Evolutionary conservation across 371 early-diverging fungal genomes (phyloP), one percentile per base, ranked within the genome.

Genomic region (Mortierella sp.): DNA sequence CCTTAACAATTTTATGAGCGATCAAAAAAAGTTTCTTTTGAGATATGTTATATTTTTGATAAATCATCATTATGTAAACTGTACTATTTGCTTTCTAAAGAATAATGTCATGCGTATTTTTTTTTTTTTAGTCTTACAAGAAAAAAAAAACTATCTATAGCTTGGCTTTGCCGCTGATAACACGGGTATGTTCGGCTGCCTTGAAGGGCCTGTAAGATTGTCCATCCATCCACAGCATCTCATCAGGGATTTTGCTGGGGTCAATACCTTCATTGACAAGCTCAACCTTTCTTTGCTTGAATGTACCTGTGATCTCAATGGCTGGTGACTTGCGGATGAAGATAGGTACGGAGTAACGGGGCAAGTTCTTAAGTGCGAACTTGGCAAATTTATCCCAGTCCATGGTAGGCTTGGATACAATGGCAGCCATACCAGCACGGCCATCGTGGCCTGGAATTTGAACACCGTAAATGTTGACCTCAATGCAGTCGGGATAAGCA

Each of bases 391-490:
- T 60, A 15, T 78, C 76, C 68, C 74, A 82, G 29, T 84, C 57
- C 73, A 82, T 78, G 13, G 56, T 68, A 1, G 64, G 74, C 66
- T 85, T 84, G 32, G 81, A 67, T n/a, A 86, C 84, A 64, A 94
- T 69, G 13, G 91, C 91, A 2, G 91, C 94, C 94, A 94, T 94
- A 37, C 93, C 93, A 13, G 92, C 93, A 49, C 90, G 83, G 28
- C 93, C 93, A 66, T 91, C 92, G 45, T 89, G 86, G 28, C 85
- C 68, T 0, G 89, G 89, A 10, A 90, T 83, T 28, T 83, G 68
- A 8, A 86, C 81, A 22, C 92, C 93, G 65, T 91, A 93, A 2
- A 92, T 88, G 72, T 91, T 92, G 55, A 87, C 89, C 63, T 92
- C 93, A 12, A 77, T 81, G 22, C 93, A 82, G 40, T 83, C 89